A percentile compares a stretch with the other conserved stretches of the same genome.
phyloP scores from a whole-genome alignment of 2,329 filamentous ascomycete species.

The Aspergillus costaricaensis region DNA sequence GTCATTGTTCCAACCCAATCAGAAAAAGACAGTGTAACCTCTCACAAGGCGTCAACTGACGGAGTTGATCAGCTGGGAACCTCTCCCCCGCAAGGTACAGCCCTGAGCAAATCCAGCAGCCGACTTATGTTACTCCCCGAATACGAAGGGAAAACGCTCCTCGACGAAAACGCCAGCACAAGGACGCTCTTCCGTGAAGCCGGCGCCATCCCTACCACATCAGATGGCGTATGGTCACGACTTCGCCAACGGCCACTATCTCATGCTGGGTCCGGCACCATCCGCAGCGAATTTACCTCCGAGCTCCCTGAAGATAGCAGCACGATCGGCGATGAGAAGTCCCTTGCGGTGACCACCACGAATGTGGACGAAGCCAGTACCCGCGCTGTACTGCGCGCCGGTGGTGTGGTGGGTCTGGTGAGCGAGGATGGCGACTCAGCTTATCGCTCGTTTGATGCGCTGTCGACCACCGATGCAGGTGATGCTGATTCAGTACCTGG shows the following conservation, averaged over 20 bases:
- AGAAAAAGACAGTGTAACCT: not conserved
- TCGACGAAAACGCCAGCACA: constrained; percentile 38
- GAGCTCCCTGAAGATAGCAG: constrained; percentile 31
- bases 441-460: constrained; percentile 29
- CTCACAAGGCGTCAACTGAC: not conserved
- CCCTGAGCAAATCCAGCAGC: constrained; percentile 19
- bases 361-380: constrained; percentile 32
- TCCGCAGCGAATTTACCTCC: constrained; percentile 33
- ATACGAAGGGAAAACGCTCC: constrained; percentile 29
- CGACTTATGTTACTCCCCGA: constrained; percentile 34
- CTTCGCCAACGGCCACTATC: constrained; percentile 26
- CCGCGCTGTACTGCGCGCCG: constrained; percentile 31
- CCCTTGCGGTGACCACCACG: constrained; percentile 19
- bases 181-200: constrained; percentile 33
- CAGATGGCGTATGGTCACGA: constrained; percentile 24
- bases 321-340: constrained; percentile 32
- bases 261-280: constrained; percentile 27
- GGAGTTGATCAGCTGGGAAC: not conserved
- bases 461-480: constrained; percentile 15
- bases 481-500: constrained; percentile 12
- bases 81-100: too few relatives aligned
- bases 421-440: constrained; percentile 18
- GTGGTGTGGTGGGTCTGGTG: constrained; percentile 29
- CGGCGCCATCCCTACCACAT: constrained; percentile 27
- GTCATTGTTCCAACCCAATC: not conserved